Evolutionary conservation across 306 rosid genomes (phyloP), one percentile per base, ranked within the genome.

Genomic region (Purshia tridentata): DNA sequence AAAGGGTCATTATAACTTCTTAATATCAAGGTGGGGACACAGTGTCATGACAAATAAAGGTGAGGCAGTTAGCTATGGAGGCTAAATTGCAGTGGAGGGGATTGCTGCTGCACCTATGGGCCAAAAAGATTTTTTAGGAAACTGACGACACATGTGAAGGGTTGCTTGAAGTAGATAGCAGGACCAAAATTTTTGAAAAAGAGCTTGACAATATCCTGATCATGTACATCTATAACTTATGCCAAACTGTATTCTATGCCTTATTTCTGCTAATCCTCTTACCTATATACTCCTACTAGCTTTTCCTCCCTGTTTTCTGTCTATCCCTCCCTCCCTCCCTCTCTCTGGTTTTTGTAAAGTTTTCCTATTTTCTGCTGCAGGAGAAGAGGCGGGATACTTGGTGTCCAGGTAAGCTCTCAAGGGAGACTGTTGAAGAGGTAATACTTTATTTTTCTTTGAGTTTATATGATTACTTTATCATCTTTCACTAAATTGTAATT

Each of bases 311-410:
- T 64, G 6, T 55, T 59, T 59, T 56, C 3, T 53, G 3, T 35
- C 66, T 35, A 19, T 12, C n/a, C 39, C 18, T 13, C 39, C 46
- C 6, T 8, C 16, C 46, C 53, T 42, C 61, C 58, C 64, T 72
- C 59, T 16, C 60, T 71, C 23, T 39, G 49, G 45, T 78, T 69
- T 64, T 63, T 78, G 64, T 87, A 72, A 65, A 22, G 6, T 56
- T 77, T 76, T 73, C 67, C 76, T 77, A 51, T 75, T 84, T 78
- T 47, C 62, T 76, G 56, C 60, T 83, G 79, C 90, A 94, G 98
- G 97, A 72, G 69, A 94, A 94, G 84, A 88, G 97, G 77, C 88
- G 97, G 73, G 96, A 85, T 80, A 91, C 98, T 62, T 94, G 96
- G 98, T 94, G 98, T 85, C 88, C 88, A 39, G 88, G 96, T 76